Evolutionary conservation across 2,329 filamentous ascomycete species (phyloP).

Genomic region (Ophiostoma sp.): DNA sequence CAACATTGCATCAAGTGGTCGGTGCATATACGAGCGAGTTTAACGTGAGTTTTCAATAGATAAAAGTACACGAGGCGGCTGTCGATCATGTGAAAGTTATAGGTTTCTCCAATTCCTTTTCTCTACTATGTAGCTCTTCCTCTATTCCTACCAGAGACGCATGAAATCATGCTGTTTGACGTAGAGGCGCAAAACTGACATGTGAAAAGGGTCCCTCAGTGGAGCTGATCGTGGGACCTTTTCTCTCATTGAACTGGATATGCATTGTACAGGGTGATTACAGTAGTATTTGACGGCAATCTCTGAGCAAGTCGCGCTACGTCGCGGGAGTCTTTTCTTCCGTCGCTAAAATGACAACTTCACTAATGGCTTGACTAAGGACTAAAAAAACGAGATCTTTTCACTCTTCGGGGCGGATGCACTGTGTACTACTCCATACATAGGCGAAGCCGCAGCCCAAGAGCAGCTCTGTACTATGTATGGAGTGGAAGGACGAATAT

Average conservation of each 20-base stretch:
- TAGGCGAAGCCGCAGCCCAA: background rate
- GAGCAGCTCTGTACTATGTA: background rate
- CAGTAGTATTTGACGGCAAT: background rate
- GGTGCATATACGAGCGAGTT: constrained; percentile 6
- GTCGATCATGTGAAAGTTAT: background rate
- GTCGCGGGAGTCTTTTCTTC: background rate
- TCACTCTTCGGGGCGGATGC: background rate
- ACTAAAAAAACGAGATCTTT: background rate
- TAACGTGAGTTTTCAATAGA: background rate
- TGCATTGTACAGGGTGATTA: background rate
- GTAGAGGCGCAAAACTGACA: constrained; percentile 9
- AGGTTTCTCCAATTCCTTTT: no score
- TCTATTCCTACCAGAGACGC: background rate
- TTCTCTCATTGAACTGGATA: background rate
- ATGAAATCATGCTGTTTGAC: constrained; percentile 4
- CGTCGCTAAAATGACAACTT: background rate
- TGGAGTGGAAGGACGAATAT: background rate
- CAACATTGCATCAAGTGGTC: background rate
- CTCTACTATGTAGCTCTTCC: background rate
- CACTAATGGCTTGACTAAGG: background rate
- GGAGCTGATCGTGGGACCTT: background rate
- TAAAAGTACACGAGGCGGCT: background rate
- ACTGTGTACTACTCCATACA: background rate
- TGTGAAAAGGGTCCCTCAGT: constrained; percentile 20
- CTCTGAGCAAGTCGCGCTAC: background rate